Evolutionary conservation across 345 rosid species (phyloP).

Genomic region (Rhodomyrtus tomentosa): DNA sequence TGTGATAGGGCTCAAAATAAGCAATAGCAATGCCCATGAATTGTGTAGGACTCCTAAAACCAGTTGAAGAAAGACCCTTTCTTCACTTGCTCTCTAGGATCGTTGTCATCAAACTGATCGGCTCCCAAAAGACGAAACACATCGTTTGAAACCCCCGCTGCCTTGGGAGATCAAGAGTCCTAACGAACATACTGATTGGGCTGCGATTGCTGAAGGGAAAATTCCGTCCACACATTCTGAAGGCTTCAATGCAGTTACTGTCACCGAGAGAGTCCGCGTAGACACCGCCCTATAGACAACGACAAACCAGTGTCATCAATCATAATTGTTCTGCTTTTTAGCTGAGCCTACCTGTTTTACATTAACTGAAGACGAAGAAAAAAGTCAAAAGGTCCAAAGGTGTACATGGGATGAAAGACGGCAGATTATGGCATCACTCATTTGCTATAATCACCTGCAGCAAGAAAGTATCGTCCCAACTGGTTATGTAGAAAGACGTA

Average conservation of each 20-base stretch:
- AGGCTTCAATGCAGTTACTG: constrained; percentile 22
- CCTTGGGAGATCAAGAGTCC: constrained; percentile 34
- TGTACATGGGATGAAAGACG: neutral
- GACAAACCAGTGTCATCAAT: neutral
- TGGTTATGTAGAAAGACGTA: neutral
- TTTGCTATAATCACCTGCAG: neutral
- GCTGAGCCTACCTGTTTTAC: neutral
- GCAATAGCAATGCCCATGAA: constrained; percentile 24
- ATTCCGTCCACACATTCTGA: constrained; percentile 17
- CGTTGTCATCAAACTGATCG: constrained; percentile 30
- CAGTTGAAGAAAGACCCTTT: constrained; percentile 27
- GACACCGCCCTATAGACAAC: constrained; percentile 19
- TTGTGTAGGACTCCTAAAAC: constrained; percentile 35
- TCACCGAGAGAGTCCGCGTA: constrained; percentile 24
- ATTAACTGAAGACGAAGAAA: neutral
- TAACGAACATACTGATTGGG: constrained; percentile 20
- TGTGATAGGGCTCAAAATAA: constrained; percentile 29
- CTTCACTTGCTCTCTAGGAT: constrained; percentile 14
- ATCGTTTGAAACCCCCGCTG: constrained; percentile 18
- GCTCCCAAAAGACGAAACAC: constrained; percentile 29
- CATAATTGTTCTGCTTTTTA: neutral
- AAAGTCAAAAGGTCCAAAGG: neutral
- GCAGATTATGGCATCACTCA: neutral
- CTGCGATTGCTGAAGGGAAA: constrained; percentile 24
- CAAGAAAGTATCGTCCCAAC: neutral